Conservation (phyloP, 768 basidiomycete genomes). For the Trametes elegans region DNA sequence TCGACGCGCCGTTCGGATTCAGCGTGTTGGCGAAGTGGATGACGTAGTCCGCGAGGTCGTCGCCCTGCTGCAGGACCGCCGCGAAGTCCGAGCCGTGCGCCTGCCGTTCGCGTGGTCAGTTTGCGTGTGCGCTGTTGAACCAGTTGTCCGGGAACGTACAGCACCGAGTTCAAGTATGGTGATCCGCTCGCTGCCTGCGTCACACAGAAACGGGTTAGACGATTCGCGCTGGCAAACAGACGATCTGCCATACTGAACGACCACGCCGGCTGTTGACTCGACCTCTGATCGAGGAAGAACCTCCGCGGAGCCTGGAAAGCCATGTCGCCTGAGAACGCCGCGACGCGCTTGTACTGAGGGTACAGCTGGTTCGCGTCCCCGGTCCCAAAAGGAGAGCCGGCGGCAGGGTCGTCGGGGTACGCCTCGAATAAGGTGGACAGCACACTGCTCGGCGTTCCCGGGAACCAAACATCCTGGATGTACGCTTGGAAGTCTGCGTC, state of each 20-base stretch:
- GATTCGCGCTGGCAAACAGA: neutral
- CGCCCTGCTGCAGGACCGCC: conserved; percentile 9
- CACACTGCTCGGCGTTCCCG: conserved; percentile 10
- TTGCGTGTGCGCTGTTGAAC: neutral
- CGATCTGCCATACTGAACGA: conserved; percentile 35
- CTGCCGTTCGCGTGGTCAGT: neutral
- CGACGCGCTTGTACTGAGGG: conserved; percentile 51
- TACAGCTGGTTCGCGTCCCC: conserved; percentile 40
- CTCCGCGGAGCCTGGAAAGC: conserved; percentile 49
- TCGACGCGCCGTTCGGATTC: conserved; percentile 37
- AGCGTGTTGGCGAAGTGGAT: conserved; percentile 41
- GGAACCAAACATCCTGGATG: conserved; percentile 16
- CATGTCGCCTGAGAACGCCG: conserved; percentile 48
- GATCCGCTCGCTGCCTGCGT: neutral
- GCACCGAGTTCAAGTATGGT: neutral
- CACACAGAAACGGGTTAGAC: too few species aligned
- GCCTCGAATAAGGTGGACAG: conserved; percentile 15
- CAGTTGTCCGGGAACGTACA: neutral
- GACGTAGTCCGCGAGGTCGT: conserved; percentile 45
- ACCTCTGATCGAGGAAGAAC: conserved; percentile 34
- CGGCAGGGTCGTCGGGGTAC: conserved; percentile 35
- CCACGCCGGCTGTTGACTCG: conserved; percentile 42
- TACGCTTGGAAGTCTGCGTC: conserved; percentile 15
- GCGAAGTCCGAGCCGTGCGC: conserved; percentile 22
- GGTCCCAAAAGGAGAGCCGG: conserved; percentile 56